Percentiles rank a stretch among this genome's conserved stretches.
Conservation (phyloP, 2,329 filamentous ascomycete species). For the Raffaelea deltoideospora region DNA sequence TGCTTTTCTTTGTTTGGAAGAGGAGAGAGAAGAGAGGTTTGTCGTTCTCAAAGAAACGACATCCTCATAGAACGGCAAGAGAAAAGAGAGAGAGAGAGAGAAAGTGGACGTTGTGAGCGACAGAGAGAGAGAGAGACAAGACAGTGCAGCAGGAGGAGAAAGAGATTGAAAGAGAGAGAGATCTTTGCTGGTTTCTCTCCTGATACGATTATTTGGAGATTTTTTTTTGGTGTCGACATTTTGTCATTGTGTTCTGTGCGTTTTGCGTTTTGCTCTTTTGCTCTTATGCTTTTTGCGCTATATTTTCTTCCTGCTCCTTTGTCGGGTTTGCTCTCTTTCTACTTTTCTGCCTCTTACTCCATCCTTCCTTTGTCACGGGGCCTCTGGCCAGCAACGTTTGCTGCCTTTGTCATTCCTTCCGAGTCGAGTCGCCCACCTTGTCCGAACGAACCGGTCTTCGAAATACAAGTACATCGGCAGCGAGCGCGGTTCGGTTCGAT, state of each 20-base stretch:
- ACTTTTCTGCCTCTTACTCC: neutral
- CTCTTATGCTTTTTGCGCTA: constrained; percentile 1
- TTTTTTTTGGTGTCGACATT: neutral
- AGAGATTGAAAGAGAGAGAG: neutral
- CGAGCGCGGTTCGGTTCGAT: too few species aligned
- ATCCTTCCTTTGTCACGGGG: too few species aligned
- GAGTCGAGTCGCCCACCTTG: too few species aligned
- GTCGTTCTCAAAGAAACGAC: too few species aligned
- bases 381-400: too few species aligned
- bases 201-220: too few species aligned
- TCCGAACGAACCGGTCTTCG: too few species aligned
- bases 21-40: constrained; percentile 2
- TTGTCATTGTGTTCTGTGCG: neutral
- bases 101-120: neutral
- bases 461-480: too few species aligned
- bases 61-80: constrained; percentile 1
- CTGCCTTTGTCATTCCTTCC: too few species aligned
- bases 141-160: neutral
- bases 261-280: neutral
- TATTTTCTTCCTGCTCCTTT: neutral
- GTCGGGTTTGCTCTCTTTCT: neutral
- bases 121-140: neutral
- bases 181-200: neutral
- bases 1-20: constrained; percentile 1
- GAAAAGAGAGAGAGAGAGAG: constrained; percentile 1